These are phyloP conservation scores for Pythium sp. DNA, from an alignment of 352 stramenopile genomes.

Conservation along the genomic window DNA sequence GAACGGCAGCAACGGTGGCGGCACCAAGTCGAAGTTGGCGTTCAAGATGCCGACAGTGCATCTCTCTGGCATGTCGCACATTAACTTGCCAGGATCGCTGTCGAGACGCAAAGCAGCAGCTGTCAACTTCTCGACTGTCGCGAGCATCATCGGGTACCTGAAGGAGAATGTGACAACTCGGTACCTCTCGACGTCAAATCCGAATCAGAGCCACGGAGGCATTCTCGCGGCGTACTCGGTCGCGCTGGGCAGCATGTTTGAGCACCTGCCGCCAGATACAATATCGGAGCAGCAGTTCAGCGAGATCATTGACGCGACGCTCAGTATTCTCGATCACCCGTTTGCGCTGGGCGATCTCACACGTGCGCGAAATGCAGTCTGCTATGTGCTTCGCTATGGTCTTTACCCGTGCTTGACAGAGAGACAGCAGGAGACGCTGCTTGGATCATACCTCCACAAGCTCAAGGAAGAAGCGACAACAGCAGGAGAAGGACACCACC, in stretches of 20 bases:
- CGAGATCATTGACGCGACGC: slow-evolving; percentile 61
- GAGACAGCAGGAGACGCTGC: slow-evolving; percentile 55
- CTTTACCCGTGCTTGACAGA: slow-evolving; percentile 61
- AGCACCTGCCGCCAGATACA: slow-evolving; percentile 56
- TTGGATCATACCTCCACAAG: slow-evolving; percentile 59
- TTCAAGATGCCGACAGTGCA: slow-evolving; percentile 69
- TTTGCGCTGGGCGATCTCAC: slow-evolving; percentile 73
- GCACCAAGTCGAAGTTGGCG: slow-evolving; percentile 51
- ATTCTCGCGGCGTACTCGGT: slow-evolving; percentile 73
- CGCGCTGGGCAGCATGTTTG: slow-evolving; percentile 75
- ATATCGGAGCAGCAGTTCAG: slow-evolving; percentile 59
- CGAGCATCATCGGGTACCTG: slow-evolving; percentile 71
- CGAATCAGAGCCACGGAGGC: slow-evolving; percentile 55
- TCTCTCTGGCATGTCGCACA: slow-evolving; percentile 54
- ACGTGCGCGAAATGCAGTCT: slow-evolving; percentile 72
- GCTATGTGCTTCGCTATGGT: slow-evolving; percentile 72
- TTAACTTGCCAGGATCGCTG: slow-evolving; percentile 38
- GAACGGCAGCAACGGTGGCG: slow-evolving; percentile 7
- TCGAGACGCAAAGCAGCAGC: slow-evolving; percentile 57
- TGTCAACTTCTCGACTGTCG: slow-evolving; percentile 71
- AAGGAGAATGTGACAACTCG: slow-evolving; percentile 71
- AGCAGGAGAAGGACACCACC: slow-evolving; percentile 41
- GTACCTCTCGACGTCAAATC: slow-evolving; percentile 46
- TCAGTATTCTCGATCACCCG: slow-evolving; percentile 69
- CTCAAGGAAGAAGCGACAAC: slow-evolving; percentile 39